Evolutionary conservation across 768 basidiomycete genomes (phyloP).

Genomic region (Sporobolomyces pararoseus): DNA sequence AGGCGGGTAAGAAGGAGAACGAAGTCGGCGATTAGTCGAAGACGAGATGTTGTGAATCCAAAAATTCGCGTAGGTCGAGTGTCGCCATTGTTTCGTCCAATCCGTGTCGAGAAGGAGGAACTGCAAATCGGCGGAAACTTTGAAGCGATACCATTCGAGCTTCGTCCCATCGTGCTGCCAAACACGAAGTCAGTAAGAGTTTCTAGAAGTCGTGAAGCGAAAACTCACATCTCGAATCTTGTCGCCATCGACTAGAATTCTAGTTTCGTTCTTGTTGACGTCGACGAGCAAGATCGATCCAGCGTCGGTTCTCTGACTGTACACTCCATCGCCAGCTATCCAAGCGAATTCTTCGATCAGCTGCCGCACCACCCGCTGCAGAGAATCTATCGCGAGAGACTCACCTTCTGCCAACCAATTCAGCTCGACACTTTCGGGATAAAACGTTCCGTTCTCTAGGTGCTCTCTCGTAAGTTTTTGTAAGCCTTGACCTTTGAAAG

Average conservation of each 20-base stretch:
- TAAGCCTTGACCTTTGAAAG: conserved; percentile 25
- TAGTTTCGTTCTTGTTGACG: conserved; percentile 68
- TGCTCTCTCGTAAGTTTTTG: conserved; percentile 48
- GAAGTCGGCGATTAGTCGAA: conserved; percentile 66
- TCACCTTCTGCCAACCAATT: conserved; percentile 90
- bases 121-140: conserved; percentile 84
- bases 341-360: neutral
- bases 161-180: conserved; percentile 42
- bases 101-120: conserved; percentile 78
- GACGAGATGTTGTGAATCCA: conserved; percentile 78
- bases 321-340: conserved; percentile 92
- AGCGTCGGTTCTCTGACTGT: conserved; percentile 59
- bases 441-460: conserved; percentile 87
- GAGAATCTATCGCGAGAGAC: conserved; percentile 37
- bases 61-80: conserved; percentile 85
- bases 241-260: conserved; percentile 57
- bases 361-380: neutral
- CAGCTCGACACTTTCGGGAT: conserved; percentile 54
- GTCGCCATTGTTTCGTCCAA: conserved; percentile 86
- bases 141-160: conserved; percentile 47
- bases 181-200: neutral
- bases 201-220: neutral
- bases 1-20: conserved; percentile 57
- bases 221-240: conserved; percentile 65
- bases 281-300: conserved; percentile 74